Base-by-base conservation (phyloP, 2,329 filamentous ascomycete genomes). In the Dothideomycetes sp. region DNA sequence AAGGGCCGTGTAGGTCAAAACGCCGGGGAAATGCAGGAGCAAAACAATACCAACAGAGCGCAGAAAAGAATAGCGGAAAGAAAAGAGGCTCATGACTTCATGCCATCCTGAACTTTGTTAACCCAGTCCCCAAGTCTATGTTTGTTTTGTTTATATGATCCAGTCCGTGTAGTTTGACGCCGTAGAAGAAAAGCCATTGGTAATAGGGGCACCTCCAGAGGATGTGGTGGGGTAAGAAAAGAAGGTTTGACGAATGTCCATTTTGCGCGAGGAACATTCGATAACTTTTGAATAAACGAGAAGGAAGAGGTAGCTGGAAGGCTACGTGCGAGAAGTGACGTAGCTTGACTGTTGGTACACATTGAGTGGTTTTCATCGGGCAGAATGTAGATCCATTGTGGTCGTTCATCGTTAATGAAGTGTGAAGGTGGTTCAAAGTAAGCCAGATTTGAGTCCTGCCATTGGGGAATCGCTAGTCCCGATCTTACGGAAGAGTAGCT, bases 401-500 rank as follows among this genome's bases (percentile, higher is more conserved):
- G 24, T 35, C 31, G 22, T 11, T 36, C 34, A 41, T 41, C 39
- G 34, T 34, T 32, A 36, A 33, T n/a, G 30, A 36, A 30, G 22
- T 27, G 22, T 27, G 7, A 27, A 27, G 22, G 7, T 27, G 12
- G 22, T 12, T 27, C 12, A 27, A 12, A 27, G 22, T n/a, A n/a
- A n/a, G 22, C 49, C 42, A 14, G 56, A 56, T 42, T 52, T 53
- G 29, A 59, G 47, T 31, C 54, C 50, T 38, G 49, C 52, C 17
- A 56, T 48, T n/a, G 54, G 54, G 37, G 53, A 54, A 42, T 58
- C 52, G 38, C 52, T 35, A 32, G 53, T 50, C 33, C 60, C 56
- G 54, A 68, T 65, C 12, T 79, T 79, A 52, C 70, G 75, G 57
- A 85, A 84, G 37, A 86, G 66, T 50, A 77, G 68, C 52, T 76